Evolutionary conservation across 345 rosid species (phyloP), one percentile per base, ranked within the genome.

Genomic region (Euclidium syriacum): DNA sequence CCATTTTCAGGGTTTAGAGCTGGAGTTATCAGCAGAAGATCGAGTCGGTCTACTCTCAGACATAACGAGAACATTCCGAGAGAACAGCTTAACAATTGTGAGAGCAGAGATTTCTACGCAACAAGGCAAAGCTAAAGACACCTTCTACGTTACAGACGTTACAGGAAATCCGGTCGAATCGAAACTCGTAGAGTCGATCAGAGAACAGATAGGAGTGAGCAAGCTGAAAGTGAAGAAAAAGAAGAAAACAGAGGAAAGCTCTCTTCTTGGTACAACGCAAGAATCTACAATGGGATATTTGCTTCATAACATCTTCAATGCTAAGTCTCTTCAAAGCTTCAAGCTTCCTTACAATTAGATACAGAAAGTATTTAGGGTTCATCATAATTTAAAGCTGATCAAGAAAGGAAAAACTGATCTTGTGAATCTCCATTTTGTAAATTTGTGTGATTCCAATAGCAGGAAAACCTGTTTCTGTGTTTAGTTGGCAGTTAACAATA

Each of bases 1-100:
- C 15, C 27, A 54, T 54, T 63, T 55, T 55, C 83, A 94, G 97
- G 97, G 99, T 15, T 75, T 94, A 57, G 83, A 84, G 60, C 81
- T 90, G 60, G 95, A 94, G 56, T 77, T 94, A 47, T 82, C 88
- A 49, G 70, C 88, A 14, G 88, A 85, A 33, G 99, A 94, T 72
- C 67, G 96, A 58, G 80, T 73, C 5, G 97, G 99, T 57, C 94
- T 94, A 23, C 73, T 94, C 40, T 87, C 99, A 0, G 97, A 94
- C 27, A 96, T 83, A 41, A 94, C 99, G 20, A 88, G 99, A 52
- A 94, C 91, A 68, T 90, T 94, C 55, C 68, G 97, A 75, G 97
- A 94, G 70, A 87, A 94, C 27, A 90, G 97, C 55, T 86, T 90
- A 10, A 75, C 95, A 1, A 95, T 90, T 23, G 80, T 85, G 40